Base-by-base conservation (phyloP, 192 early-diverging fungal genomes). In the Entophlyctis luteolus region DNA sequence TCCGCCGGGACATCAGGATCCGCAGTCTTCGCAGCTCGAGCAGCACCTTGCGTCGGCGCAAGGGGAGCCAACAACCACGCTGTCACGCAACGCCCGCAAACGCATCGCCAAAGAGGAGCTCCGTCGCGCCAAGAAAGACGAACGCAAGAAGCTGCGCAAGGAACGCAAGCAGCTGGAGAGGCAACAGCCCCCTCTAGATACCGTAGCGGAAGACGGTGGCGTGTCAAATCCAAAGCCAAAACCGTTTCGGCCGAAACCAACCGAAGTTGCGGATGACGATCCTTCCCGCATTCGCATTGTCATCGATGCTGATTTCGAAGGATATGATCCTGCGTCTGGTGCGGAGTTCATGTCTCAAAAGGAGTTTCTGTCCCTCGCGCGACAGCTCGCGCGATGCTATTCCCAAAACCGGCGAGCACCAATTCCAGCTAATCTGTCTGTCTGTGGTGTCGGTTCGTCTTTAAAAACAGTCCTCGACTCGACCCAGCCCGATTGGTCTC, bases 21-120 rank as follows among this genome's bases (percentile, higher is more conserved):
- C n/a, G n/a, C n/a, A n/a, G n/a, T n/a, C n/a, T n/a, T n/a, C n/a
- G n/a, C n/a, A n/a, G n/a, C n/a, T n/a, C n/a, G n/a, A n/a, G n/a
- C n/a, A n/a, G n/a, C n/a, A n/a, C n/a, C n/a, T n/a, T n/a, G 6
- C 22, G 10, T 8, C 5, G 1, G 38, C 58, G 25, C 16, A 22
- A 14, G 8, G 20, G 0, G 25, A n/a, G 3, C 53, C 50, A 37
- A 49, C 22, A 3, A 20, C 48, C n/a, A 54, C 67, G 1, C 60
- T 92, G 4, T 83, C 89, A 27, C 89, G 86, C 48, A 89, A 86
- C 53, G 89, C 90, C 18, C 84, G 77, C 32, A 96, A 96, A 60
- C 84, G 82, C 31, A 70, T 85, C 1, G 74, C 87, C 55, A 84
- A 81, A 49, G 80, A 91, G 35, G 81, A 74, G 4, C 73, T 81